Percentiles rank a stretch among this genome's conserved stretches.
Conservation (phyloP, 345 rosid species). For the Syzygium grande region DNA sequence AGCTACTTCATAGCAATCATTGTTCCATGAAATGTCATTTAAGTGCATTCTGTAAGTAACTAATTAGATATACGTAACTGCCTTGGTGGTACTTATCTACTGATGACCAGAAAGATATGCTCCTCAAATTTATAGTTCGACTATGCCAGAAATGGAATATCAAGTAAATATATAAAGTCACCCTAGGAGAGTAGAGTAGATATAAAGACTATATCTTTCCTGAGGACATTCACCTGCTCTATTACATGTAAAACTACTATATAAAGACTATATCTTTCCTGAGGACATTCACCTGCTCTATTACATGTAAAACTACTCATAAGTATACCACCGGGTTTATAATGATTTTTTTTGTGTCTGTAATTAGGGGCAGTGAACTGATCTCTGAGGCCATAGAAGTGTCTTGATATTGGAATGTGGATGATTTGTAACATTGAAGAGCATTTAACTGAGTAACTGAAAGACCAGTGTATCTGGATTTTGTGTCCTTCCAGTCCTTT, state of each 20-base stretch:
- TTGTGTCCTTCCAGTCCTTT: not conserved
- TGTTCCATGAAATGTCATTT: not conserved
- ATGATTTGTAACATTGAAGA: not conserved
- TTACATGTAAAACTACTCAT: not conserved
- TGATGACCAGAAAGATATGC: not conserved
- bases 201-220: not conserved
- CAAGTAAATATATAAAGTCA: not conserved
- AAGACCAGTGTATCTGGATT: not conserved
- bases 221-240: not conserved
- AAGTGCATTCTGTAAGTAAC: not conserved
- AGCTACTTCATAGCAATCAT: not conserved
- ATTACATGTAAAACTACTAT: not conserved
- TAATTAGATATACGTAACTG: not conserved
- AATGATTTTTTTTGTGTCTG: not conserved
- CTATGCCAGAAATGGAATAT: not conserved
- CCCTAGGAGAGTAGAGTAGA: not conserved
- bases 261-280: not conserved
- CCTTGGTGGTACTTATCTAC: not conserved
- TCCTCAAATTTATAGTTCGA: not conserved
- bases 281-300: not conserved
- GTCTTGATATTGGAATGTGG: not conserved
- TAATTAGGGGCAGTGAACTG: not conserved
- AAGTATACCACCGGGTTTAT: not conserved
- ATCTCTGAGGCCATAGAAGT: not conserved
- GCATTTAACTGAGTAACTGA: not conserved